Evolutionary conservation across 345 rosid genomes (phyloP), one percentile per base, ranked within the genome.

Genomic region (Salix brachista): DNA sequence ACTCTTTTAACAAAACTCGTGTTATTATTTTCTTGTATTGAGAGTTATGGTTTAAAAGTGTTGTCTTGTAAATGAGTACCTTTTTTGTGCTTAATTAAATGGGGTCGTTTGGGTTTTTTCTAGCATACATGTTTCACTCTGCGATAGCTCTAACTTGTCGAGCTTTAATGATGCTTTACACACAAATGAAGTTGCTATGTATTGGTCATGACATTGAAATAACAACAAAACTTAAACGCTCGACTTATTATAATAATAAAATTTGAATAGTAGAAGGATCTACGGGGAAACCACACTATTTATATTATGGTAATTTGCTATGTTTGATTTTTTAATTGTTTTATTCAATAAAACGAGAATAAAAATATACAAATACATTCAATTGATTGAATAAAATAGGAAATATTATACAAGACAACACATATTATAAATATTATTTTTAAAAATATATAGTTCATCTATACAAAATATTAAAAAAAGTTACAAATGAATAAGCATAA

Each of bases 61-160:
- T 41, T 19, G 0, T 42, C n/a, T 50, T 50, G 44, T n/a, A 30
- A 56, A 72, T 21, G 13, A 58, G 67, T 30, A 1, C 21, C 37
- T 50, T 9, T 52, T 3, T 12, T 26, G 44, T 75, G 30, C 5
- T 34, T 48, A 39, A 39, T 67, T 18, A 21, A 36, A 86, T 81
- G 87, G 83, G 81, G n/a, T 85, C 85, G 58, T 48, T 83, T 67
- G 83, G 88, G 61, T 87, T 87, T 54, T 83, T 71, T 68, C 39
- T 83, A 76, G 28, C 74, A 58, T 79, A 78, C 2, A 44, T 73
- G 44, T 74, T 79, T 25, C 81, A 74, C 19, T 79, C 78, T 30
- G 4, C 69, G 25, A 68, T 79, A 67, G 81, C 81, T 61, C 69
- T 79, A 44, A 46, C 74, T 11, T 67, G 81, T 61, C 70, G 81